These are phyloP conservation scores for Daldinia loculata DNA, from an alignment of 495 filamentous ascomycete species.

Conservation along the genomic window DNA sequence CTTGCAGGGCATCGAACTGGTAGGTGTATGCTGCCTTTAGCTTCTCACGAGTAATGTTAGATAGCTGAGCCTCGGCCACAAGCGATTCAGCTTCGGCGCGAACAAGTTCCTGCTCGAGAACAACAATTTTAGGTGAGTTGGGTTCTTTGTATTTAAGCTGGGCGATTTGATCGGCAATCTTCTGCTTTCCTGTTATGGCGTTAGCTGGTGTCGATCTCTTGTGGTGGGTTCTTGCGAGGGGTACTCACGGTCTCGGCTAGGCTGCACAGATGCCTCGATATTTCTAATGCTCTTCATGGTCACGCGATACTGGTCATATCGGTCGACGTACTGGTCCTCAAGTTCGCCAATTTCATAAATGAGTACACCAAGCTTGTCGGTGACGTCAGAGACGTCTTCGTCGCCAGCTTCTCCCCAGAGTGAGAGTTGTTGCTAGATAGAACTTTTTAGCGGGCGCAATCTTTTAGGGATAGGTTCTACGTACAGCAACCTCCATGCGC, in stretches of 20 bases:
- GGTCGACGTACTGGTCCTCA: conserved; percentile 96
- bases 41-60: conserved; percentile 99
- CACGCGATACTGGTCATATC: conserved; percentile 98
- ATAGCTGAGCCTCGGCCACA: conserved; percentile 96
- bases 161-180: conserved; percentile 98
- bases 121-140: conserved; percentile 94
- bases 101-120: conserved; percentile 97
- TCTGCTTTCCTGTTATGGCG: conserved; percentile 84
- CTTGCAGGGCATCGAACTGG: conserved; percentile 96
- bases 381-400: conserved; percentile 98
- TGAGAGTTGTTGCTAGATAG: conserved; percentile 88
- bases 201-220: conserved; percentile 7
- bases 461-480: conserved; percentile 41
- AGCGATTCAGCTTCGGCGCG: conserved; percentile 98
- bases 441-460: conserved; percentile 46
- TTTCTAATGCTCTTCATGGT: conserved; percentile 99
- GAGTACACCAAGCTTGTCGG: conserved; percentile 96
- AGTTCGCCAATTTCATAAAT: conserved; percentile 99
- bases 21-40: conserved; percentile 98
- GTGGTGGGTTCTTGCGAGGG: background rate
- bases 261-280: conserved; percentile 97
- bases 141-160: conserved; percentile 99
- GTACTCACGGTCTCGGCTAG: conserved; percentile 89
- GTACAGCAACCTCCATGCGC: conserved; percentile 96
- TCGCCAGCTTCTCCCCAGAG: conserved; percentile 97